Evolutionary conservation across 2,329 filamentous ascomycete species (phyloP), one percentile per base, ranked within the genome.

Genomic region (Plenodomus lindquistii): DNA sequence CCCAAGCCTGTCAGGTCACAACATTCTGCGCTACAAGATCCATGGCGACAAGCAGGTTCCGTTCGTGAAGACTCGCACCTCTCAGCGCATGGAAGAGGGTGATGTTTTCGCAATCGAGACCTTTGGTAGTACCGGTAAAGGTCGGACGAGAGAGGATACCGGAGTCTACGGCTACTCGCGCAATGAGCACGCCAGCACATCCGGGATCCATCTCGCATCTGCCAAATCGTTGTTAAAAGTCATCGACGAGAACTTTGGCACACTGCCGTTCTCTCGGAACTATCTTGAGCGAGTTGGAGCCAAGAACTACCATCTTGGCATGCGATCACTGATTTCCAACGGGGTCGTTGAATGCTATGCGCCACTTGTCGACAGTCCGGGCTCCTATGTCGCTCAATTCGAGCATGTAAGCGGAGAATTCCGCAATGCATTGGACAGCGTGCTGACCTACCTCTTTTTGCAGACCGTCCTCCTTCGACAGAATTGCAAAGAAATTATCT

Each of bases 61-160:
- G 0, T 96, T 96, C 62, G 88, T 96, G 55, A 95, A 95, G 77
- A 86, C 84, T 52, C 82, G 82, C 54, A 90, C 95, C 64, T 83
- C 85, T 66, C 94, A 90, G 48, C 95, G 95, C 79, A 97, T 97
- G 93, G 93, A 97, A 76, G 92, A 97, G 75, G 91, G 91, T 36
- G 92, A 97, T 65, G 84, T 91, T 21, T 97, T 95, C 72, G 92
- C 93, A 50, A 96, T 97, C 62, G 92, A 97, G 77, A 97, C 92
- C 0, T 97, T 97, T 69, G 92, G 92, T 54, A 95, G 87, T 70
- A 97, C 92, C 17, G 92, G 92, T 51, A 91, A 89, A 67, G 92
- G 89, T 56, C 87, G 87, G 63, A 87, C 96, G 47, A 79, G 83
- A 57, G 91, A 97, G 66, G 89, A 96, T 71, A 85, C 89, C 70